Evolutionary conservation across 805 yeast species (phyloP).

Genomic region (Yarrowia divulgata): DNA sequence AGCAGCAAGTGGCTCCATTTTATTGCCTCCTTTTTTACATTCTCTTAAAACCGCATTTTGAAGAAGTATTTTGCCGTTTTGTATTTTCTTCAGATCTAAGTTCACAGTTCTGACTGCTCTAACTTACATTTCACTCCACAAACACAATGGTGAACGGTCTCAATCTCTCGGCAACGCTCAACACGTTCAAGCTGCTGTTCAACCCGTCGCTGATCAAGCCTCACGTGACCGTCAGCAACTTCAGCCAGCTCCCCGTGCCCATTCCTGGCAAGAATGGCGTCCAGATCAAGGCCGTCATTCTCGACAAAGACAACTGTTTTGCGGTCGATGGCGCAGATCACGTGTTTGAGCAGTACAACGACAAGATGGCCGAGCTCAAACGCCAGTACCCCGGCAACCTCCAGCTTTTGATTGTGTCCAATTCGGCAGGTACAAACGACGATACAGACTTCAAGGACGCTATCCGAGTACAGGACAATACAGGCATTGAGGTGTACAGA

Average conservation of each 20-base stretch:
- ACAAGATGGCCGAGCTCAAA: conserved; percentile 63
- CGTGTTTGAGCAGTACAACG: conserved; percentile 76
- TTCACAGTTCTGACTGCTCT: not conserved
- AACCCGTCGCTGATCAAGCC: conserved; percentile 78
- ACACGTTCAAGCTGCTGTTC: conserved; percentile 63
- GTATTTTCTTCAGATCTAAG: not conserved
- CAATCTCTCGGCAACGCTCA: conserved; percentile 81
- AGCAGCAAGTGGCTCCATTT: no score
- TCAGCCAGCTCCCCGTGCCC: conserved; percentile 68
- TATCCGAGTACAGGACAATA: conserved; percentile 60
- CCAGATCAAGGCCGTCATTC: conserved; percentile 73
- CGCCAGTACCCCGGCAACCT: conserved; percentile 64
- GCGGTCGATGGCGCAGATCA: conserved; percentile 81
- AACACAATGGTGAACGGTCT: conserved; percentile 47
- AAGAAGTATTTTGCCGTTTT: no score
- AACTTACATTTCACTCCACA: not conserved
- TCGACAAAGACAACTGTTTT: conserved; percentile 96
- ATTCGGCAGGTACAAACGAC: conserved; percentile 90
- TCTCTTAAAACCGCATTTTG: no score
- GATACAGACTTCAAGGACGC: conserved; percentile 72
- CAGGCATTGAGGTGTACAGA: conserved; percentile 52
- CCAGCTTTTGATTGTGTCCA: conserved; percentile 79
- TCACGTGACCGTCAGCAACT: conserved; percentile 61
- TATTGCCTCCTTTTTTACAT: not conserved
- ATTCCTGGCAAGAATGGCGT: conserved; percentile 43